Percentiles rank a stretch among this genome's conserved stretches.
These are phyloP conservation scores for Leccinum barrowsii DNA, from an alignment of 768 basidiomycete species.

Conservation along the genomic window DNA sequence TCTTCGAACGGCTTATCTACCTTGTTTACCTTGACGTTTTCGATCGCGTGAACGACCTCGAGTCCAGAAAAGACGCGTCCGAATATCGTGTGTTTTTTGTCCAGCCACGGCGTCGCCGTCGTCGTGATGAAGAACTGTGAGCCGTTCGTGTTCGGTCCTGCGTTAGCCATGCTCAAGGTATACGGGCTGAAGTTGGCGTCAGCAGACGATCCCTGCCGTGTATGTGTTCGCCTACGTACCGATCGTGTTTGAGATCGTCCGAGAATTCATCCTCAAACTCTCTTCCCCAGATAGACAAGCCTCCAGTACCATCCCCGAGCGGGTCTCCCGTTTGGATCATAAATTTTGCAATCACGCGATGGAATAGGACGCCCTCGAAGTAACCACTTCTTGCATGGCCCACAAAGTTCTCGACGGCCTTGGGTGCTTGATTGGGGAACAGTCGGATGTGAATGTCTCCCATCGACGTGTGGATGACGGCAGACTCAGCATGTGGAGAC, in stretches of 20 bases:
- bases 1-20: constrained; percentile 89
- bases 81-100: constrained; percentile 91
- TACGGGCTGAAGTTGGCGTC: constrained; percentile 62
- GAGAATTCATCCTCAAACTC: constrained; percentile 95
- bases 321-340: constrained; percentile 98
- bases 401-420: constrained; percentile 97
- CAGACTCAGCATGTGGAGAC: constrained; percentile 70
- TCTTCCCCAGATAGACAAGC: constrained; percentile 83
- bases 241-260: constrained; percentile 85
- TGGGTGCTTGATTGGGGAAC: constrained; percentile 91
- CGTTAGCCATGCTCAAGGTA: constrained; percentile 94
- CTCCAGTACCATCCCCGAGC: constrained; percentile 91
- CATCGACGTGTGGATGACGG: constrained; percentile 91
- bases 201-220: background rate
- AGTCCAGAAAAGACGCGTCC: constrained; percentile 84
- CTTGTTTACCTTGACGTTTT: constrained; percentile 85
- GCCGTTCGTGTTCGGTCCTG: constrained; percentile 86
- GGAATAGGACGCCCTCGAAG: constrained; percentile 92
- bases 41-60: constrained; percentile 88
- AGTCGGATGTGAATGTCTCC: constrained; percentile 89
- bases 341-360: constrained; percentile 97
- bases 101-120: constrained; percentile 89
- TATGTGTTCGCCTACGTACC: constrained; percentile 42
- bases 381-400: constrained; percentile 86
- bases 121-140: constrained; percentile 99